Evolutionary conservation across 805 yeast species (phyloP), one percentile per base, ranked within the genome.

Genomic region (Ogataea henricii): DNA sequence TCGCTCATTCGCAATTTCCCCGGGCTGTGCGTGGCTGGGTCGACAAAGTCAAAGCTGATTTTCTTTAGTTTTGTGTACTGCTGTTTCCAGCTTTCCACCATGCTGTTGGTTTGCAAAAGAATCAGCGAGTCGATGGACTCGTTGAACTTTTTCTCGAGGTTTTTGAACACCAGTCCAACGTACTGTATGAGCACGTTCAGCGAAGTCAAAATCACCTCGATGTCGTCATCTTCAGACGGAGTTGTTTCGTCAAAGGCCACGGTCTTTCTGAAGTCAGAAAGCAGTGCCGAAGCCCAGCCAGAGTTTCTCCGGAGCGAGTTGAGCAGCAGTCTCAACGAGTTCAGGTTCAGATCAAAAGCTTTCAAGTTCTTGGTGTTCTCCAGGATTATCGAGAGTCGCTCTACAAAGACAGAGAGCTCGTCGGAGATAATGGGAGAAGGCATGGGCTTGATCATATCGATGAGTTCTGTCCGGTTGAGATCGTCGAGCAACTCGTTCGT

Each of bases 161-260:
- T 71, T 40, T 67, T 67, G 39, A 73, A 67, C 49, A 77, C 72
- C 46, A 74, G 70, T n/a, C 74, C 69, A 35, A 72, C 71, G 53
- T 79, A 78, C 54, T 77, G 83, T 45, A 77, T 73, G 9, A 80
- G 66, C 2, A 76, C 74, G 53, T 74, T 77, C 33, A 79, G 63
- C 4, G 81, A 70, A 34, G 73, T 71, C 57, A 80, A 68, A n/a
- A 79, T 74, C 14, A 67, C 62, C 52, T 73, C 73, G 40, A 78
- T 67, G 41, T 72, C 73, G 39, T 64, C 56, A 38, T 56, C 55
- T n/a, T 52, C 55, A n/a, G 53, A 53, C 17, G 58, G 48, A 3
- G 46, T 33, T 20, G 46, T 44, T 25, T 55, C 57, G 39, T 60
- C 61, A 25, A 59, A 45, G 1, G 53, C 56, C 6, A 52, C 40